phyloP scores from a whole-genome alignment of 192 early-diverging fungal genomes.

The Gonapodya sp. region DNA sequence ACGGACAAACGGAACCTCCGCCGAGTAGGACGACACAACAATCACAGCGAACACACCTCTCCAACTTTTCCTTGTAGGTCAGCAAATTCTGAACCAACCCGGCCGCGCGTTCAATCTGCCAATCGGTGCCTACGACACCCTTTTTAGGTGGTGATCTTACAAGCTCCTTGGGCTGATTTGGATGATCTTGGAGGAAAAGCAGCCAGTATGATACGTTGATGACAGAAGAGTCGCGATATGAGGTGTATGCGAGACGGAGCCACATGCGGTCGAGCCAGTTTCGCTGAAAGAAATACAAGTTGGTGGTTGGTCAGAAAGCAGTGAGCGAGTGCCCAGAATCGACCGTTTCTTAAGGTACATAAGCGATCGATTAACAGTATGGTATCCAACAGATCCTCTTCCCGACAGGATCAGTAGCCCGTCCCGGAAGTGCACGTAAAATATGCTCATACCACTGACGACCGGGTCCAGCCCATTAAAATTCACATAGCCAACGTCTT shows the following conservation, averaged over 20 bases:
- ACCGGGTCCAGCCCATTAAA: too few species aligned
- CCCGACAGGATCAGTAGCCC: too few species aligned
- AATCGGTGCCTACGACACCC: conserved; percentile 29
- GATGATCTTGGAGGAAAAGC: not conserved
- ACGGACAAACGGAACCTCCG: too few species aligned
- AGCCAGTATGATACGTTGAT: conserved; percentile 86
- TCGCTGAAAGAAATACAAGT: not conserved
- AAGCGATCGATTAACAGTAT: too few species aligned
- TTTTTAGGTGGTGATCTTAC: conserved; percentile 35
- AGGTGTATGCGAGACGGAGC: conserved; percentile 49
- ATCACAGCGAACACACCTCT: not conserved
- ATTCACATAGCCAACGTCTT: too few species aligned
- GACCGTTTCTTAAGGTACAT: too few species aligned
- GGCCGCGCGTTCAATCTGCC: conserved; percentile 42
- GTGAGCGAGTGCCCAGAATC: not conserved
- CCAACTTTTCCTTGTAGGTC: not conserved
- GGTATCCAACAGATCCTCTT: too few species aligned
- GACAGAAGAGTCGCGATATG: conserved; percentile 93
- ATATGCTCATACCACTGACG: too few species aligned
- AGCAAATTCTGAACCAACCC: conserved; percentile 36
- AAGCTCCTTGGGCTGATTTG: not conserved
- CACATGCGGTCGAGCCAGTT: conserved; percentile 9
- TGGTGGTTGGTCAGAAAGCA: not conserved
- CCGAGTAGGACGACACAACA: too few species aligned
- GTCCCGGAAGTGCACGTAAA: too few species aligned